These are phyloP conservation scores for Stereocaulon alpinum DNA, from an alignment of 495 filamentous ascomycete genomes.

Conservation along the genomic window DNA sequence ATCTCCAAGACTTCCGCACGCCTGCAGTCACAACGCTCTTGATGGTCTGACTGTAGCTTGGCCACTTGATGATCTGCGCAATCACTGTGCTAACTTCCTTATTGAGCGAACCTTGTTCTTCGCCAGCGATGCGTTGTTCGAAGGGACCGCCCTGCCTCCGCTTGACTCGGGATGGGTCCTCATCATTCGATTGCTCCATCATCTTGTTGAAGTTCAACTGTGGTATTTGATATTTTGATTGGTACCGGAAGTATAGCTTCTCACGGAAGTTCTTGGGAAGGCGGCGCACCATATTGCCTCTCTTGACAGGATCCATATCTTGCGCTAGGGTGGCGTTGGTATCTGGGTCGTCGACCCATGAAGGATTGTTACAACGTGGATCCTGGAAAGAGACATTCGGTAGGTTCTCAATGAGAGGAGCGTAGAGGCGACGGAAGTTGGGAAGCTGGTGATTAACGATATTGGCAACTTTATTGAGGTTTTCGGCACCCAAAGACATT, in stretches of 20 bases:
- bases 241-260: slow-evolving; percentile 88
- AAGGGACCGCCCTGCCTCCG: slow-evolving; percentile 71
- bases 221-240: slow-evolving; percentile 79
- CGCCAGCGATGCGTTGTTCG: slow-evolving; percentile 68
- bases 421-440: slow-evolving; percentile 84
- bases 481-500: slow-evolving; percentile 79
- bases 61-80: slow-evolving; percentile 81
- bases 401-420: slow-evolving; percentile 75
- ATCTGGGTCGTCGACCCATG: slow-evolving; percentile 58
- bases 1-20: slow-evolving; percentile 53
- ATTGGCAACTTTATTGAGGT: slow-evolving; percentile 85
- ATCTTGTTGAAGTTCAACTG: slow-evolving; percentile 74
- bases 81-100: slow-evolving; percentile 62
- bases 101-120: slow-evolving; percentile 51
- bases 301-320: slow-evolving; percentile 81
- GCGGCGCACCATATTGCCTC: slow-evolving; percentile 92
- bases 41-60: slow-evolving; percentile 69
- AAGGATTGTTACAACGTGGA: slow-evolving; percentile 43
- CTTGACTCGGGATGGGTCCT: slow-evolving; percentile 56
- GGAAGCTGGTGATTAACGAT: slow-evolving; percentile 85
- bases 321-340: slow-evolving; percentile 56
- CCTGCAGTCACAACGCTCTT: slow-evolving; percentile 77
- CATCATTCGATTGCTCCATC: slow-evolving; percentile 60
- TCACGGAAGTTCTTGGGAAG: slow-evolving; percentile 79
- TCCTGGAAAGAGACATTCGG: slow-evolving; percentile 82